Evolutionary conservation across 805 yeast species (phyloP), one percentile per base, ranked within the genome.

Genomic region (Monosporozyma servazzii): DNA sequence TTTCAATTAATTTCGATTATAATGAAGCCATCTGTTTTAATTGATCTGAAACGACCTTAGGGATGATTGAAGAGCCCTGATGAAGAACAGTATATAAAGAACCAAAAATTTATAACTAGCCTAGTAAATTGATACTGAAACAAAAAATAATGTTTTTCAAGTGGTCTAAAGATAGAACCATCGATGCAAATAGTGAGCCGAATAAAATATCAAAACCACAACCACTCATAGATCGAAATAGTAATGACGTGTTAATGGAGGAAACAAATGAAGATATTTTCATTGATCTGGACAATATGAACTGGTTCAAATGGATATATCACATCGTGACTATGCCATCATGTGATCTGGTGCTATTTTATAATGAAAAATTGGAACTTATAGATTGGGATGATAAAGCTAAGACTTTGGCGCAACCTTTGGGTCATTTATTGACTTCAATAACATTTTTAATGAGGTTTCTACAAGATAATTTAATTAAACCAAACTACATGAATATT

Each of bases 351-450:
- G 51, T 56, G 15, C 17, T 66, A 36, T 33, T 48, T 2, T 4
- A 62, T 1, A 54, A 56, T 47, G 71, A 67, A 54, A 44, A 51
- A 17, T 23, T 62, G 3, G 62, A 55, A 29, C 29, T 57, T 3
- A 59, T 64, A 10, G 68, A 66, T 50, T 66, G 70, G 70, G 69
- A 65, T 47, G 40, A 55, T 1, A 62, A 62, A 46, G 58, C 64
- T 2, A 20, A 18, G 2, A 47, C 59, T 2, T 45, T 59, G 4
- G 69, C 67, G 3, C 51, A 54, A 47, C 69, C 64, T 3, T 33
- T 58, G 23, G 71, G 70, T 1, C 53, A 58, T 43, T 10, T 51
- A 7, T 41, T 65, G 7, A 60, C 63, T 1, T 21, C 54, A 6
- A 1, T 47, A n/a, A 58, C 61, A 33, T 66, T 55, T 47, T 17